Base-by-base conservation (phyloP, 1,284 basidiomycete species). In the Ceratobasidium papillatum region DNA sequence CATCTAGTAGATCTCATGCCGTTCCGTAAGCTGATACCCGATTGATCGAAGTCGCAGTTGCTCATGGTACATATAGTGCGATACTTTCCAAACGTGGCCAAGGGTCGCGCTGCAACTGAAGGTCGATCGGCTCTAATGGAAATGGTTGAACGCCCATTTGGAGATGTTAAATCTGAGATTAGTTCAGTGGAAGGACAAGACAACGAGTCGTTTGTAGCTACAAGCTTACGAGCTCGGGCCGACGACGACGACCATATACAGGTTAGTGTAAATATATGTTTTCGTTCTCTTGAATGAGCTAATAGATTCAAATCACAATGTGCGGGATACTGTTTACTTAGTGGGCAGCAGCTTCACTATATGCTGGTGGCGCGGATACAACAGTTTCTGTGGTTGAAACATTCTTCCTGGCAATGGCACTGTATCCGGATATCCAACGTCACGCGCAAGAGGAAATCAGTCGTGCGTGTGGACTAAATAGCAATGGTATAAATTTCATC, bases 401-500 rank as follows among this genome's bases (percentile, higher is more conserved):
- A 19, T 78, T 79, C 61, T 76, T 81, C 75, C 75, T 80, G 30
- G 80, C 80, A 1, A 81, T 84, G 79, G 74, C 80, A 1, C 76
- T 80, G 8, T 79, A 81, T 74, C 84, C 83, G 0, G 81, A 83
- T 7, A 78, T 82, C 7, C 82, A 83, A 69, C 77, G 65, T 19
- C 80, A 76, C n/a, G 83, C 82, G 17, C 81, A 81, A 63, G 80
- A 77, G 9, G 84, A 85, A 76, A 74, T 85, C 7, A 82, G 84
- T 64, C 59, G 78, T 4, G 80, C 84, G 1, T 72, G 69, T n/a
- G 36, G 34, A 12, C 3, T 49, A 25, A 56, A 51, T 27, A 34
- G 8, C 1, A 25, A 36, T 22, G 69, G 69, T 72, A 61, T 34
- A 43, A 51, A 34, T 25, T 34, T 5, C 36, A 47, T 9, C 27